Conservation (phyloP, 768 basidiomycete species). For the Mycena pura region DNA sequence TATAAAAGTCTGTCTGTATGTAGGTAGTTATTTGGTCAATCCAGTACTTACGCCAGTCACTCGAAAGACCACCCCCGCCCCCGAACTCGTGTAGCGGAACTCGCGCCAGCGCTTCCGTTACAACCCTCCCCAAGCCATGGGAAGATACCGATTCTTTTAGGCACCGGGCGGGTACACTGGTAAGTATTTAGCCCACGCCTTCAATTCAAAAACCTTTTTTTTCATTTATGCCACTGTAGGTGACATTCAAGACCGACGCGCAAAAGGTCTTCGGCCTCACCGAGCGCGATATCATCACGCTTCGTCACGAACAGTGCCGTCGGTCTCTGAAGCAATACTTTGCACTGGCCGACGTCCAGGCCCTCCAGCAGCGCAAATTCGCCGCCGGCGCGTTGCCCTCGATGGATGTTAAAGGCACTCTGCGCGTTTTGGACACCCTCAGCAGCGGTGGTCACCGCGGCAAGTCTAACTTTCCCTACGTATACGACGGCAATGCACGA, state of each 20-base stretch:
- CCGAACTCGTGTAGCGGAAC: too few species aligned
- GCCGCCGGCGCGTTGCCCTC: conserved; percentile 3
- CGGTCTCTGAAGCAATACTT: conserved; percentile 10
- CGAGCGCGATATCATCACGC: conserved; percentile 6
- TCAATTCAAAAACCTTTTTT: too few species aligned
- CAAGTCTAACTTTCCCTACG: neutral
- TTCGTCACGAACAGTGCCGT: conserved; percentile 6
- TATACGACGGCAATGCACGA: neutral
- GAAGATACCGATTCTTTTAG: too few species aligned
- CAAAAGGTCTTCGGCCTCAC: conserved; percentile 12
- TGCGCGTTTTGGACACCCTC: neutral
- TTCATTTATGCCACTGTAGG: neutral
- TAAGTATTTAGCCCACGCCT: too few species aligned
- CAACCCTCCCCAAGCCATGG: too few species aligned
- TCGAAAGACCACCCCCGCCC: too few species aligned
- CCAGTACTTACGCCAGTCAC: too few species aligned
- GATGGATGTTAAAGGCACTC: neutral
- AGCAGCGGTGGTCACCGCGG: neutral
- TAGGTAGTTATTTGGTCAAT: too few species aligned
- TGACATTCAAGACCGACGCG: conserved; percentile 21
- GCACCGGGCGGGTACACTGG: too few species aligned
- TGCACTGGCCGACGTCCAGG: neutral
- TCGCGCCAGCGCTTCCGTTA: too few species aligned
- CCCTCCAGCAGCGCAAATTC: conserved; percentile 11
- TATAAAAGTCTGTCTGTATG: too few species aligned